Percentiles rank a stretch among this genome's conserved stretches.
Evolutionary conservation across 2,329 filamentous ascomycete species (phyloP).

Genomic region (Microdochium trichocladiopsis): DNA sequence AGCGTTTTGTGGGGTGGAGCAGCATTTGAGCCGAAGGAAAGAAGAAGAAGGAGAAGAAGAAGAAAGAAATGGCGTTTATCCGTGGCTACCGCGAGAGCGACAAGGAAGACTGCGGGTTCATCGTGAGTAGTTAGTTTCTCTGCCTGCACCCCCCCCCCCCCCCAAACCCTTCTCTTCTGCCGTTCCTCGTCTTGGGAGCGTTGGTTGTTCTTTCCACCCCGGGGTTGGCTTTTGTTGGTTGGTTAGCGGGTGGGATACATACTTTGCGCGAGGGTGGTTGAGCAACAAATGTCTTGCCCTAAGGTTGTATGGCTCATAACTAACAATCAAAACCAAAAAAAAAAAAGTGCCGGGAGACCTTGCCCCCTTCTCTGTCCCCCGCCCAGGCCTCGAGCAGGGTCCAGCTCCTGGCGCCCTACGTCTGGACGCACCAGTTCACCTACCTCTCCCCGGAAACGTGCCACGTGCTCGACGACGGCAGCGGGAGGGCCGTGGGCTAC

Average conservation of each 20-base stretch:
- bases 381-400: slow-evolving; percentile 22
- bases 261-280: too few species aligned
- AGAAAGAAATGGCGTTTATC: slow-evolving; percentile 42
- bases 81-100: slow-evolving; percentile 29
- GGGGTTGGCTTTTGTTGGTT: too few species aligned
- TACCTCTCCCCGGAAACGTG: slow-evolving; percentile 34
- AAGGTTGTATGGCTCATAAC: too few species aligned
- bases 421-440: slow-evolving; percentile 45
- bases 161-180: too few species aligned
- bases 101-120: slow-evolving; percentile 31
- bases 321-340: too few species aligned
- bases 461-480: slow-evolving; percentile 41
- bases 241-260: too few species aligned
- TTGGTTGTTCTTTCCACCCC: too few species aligned
- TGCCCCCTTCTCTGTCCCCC: slow-evolving; percentile 31
- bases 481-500: slow-evolving; percentile 38
- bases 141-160: background rate
- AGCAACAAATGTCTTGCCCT: too few species aligned
- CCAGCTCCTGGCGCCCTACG: slow-evolving; percentile 31
- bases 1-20: too few species aligned
- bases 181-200: too few species aligned
- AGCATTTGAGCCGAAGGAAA: background rate
- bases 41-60: background rate
- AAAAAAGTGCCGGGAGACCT: slow-evolving; percentile 40
- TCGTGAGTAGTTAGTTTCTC: slow-evolving; percentile 22